Evolutionary conservation across 352 stramenopile species (phyloP), one percentile per base, ranked within the genome.

Genomic region (Phytopythium montanum): DNA sequence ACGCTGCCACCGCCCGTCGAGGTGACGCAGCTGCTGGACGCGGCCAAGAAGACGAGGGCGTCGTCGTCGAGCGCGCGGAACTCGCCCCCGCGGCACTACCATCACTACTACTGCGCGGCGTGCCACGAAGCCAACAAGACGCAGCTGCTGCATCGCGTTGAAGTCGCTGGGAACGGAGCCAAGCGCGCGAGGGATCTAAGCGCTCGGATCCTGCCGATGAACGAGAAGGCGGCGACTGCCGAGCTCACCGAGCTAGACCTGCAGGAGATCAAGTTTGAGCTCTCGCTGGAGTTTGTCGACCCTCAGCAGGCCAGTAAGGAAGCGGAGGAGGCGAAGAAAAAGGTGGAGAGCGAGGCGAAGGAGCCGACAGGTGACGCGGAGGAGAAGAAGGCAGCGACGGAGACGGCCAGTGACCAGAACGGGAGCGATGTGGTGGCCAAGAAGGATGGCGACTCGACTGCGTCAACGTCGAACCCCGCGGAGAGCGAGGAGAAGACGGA

Each of bases 81-180:
- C 28, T 69, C 79, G 5, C 81, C 79, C 2, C 86, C 86, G 8
- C 73, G 86, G 10, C 86, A 95, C 45, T 95, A 92, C 55, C 80
- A 92, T 45, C 87, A 95, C 56, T 93, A 81, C 63, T 95, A 90
- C 56, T 95, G 86, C 59, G 42, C 53, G 3, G 54, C 58, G 1
- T 95, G 86, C 64, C 89, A 90, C 38, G 81, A 88, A 25, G 63
- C 69, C 13, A 92, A 80, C 68, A 94, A 93, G 56, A 90, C 70
- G 3, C 85, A 91, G 58, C 53, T 94, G 38, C 46, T 83, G 59
- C 75, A 92, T 60, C 85, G 86, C 49, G 79, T 95, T 5, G 82
- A 92, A 45, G 70, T 88, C 6, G 85, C 86, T 3, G 50, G 69
- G 0, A 85, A 73, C 46, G 85, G 76, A 34, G 75, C 82, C 1